Evolutionary conservation across 345 rosid species (phyloP), one percentile per base, ranked within the genome.

Genomic region (Leavenworthia alabamica): DNA sequence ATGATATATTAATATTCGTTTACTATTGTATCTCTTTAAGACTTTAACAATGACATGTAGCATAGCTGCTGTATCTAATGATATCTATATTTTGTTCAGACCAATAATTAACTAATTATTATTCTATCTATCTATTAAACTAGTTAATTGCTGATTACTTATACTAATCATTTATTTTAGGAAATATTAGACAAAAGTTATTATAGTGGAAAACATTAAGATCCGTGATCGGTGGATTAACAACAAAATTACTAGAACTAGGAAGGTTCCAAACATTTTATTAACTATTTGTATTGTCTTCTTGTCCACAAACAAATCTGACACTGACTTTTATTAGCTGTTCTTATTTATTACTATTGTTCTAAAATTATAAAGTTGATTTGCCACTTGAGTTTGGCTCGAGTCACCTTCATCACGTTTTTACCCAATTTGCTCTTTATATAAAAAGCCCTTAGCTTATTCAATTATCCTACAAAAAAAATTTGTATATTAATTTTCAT

Each of bases 151-250:
- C 16, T 41, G 62, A 8, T 41, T 58, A 16, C n/a, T 17, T 58
- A 7, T 58, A n/a, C n/a, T 32, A 45, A 41, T 27, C 0, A 15
- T 6, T 13, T 36, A 13, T 5, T 13, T 36, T 12, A 0, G 1
- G 15, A 56, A 36, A 2, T 8, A 40, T 15, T 4, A 26, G 43
- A 57, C 6, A 29, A 65, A 43, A 42, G 42, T 9, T 8, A 54
- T 11, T 45, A 13, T 46, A 10, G 16, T 57, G 46, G 28, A 65
- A 50, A 54, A 65, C 36, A 66, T 36, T 17, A 54, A 47, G 48
- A 45, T 66, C 56, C 64, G 22, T 36, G 49, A 66, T 24, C 11
- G 32, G 64, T 66, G 31, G 57, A 56, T 66, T 56, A 66, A 33
- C 55, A 56, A 66, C 48, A 35, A 32, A 46, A 56, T 66, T 29